Conservation (phyloP, 768 basidiomycete genomes). For the Agrocybe praecox region DNA sequence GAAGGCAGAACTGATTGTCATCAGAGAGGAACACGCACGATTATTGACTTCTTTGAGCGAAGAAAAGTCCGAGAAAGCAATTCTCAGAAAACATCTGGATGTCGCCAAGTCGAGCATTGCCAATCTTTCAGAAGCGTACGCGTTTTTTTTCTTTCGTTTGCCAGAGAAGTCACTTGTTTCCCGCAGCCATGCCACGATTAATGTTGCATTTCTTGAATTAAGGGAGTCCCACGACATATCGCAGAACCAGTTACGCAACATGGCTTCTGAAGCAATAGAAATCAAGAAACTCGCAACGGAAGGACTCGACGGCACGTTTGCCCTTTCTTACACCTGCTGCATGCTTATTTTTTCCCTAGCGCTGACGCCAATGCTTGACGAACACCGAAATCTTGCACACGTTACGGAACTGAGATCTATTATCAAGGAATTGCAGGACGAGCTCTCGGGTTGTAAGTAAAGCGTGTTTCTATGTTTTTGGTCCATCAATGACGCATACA, state of each 20-base stretch:
- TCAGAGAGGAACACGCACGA: slow-evolving; percentile 2
- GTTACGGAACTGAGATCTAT: slow-evolving; percentile 23
- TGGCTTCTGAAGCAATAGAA: slow-evolving; percentile 17
- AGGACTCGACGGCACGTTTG: slow-evolving; percentile 12
- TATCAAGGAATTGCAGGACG: slow-evolving; percentile 26
- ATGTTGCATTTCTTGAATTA: slow-evolving; percentile 15
- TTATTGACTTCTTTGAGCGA: slow-evolving; percentile 8
- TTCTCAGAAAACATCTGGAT: slow-evolving; percentile 5
- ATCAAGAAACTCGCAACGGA: slow-evolving; percentile 10
- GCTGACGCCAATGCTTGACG: slow-evolving; percentile 25
- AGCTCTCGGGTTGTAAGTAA: slow-evolving; percentile 28
- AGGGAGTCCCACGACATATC: slow-evolving; percentile 16
- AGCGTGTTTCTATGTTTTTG: neutral
- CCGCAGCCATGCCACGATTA: slow-evolving; percentile 14
- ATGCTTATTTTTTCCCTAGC: slow-evolving; percentile 12
- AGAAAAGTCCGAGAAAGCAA: slow-evolving; percentile 12
- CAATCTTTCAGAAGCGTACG: slow-evolving; percentile 8
- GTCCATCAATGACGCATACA: neutral
- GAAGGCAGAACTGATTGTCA: slow-evolving; percentile 8
- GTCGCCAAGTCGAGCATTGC: slow-evolving; percentile 10
- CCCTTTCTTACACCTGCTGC: neutral
- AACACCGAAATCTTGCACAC: slow-evolving; percentile 16
- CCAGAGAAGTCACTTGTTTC: neutral
- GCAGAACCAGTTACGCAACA: slow-evolving; percentile 2
- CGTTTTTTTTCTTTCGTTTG: neutral